Evolutionary conservation across 805 yeast species (phyloP), one percentile per base, ranked within the genome.

Genomic region (Nakazawaea pomicola): DNA sequence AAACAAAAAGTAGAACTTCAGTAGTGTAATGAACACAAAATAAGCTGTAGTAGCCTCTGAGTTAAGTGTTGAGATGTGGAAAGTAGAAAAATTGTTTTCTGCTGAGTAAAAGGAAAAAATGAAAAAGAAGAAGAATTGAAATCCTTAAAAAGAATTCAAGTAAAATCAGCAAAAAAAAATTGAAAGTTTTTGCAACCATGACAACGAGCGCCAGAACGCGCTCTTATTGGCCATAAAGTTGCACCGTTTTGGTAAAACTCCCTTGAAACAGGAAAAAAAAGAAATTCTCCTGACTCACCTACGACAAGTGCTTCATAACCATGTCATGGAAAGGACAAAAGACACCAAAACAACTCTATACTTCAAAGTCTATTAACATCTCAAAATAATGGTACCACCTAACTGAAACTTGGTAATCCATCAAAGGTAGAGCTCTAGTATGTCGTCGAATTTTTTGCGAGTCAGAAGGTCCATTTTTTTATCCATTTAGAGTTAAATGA

Each of bases 191-290:
- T 24, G 20, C 16, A 33, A 34, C 34, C 35, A 19, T 20, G 35
- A 21, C 43, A 40, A 40, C 43, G 2, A 14, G 7, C 4, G 27
- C 4, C 11, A 19, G 27, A 5, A 32, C 23, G 35, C 12, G 18
- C 31, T 35, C 28, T 41, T 35, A 41, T 41, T 41, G 44, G 44
- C 34, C 38, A 33, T n/a, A n/a, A n/a, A n/a, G 30, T 12, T 10
- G 11, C 20, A 23, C 36, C n/a, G n/a, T n/a, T 24, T 24, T 5
- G 6, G n/a, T 8, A 15, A 16, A 32, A 4, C 3, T 23, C 35
- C 18, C 23, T 32, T 32, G 6, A 16, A 4, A 24, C 18, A 9
- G 33, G 25, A 36, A 36, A 36, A 20, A 23, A 25, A 15, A 11
- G 14, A 30, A 25, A 6, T 32, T 7, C 4, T n/a, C 11, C 24